Conservation (phyloP, 441 rosid species). For the Gossypium davidsonii region DNA sequence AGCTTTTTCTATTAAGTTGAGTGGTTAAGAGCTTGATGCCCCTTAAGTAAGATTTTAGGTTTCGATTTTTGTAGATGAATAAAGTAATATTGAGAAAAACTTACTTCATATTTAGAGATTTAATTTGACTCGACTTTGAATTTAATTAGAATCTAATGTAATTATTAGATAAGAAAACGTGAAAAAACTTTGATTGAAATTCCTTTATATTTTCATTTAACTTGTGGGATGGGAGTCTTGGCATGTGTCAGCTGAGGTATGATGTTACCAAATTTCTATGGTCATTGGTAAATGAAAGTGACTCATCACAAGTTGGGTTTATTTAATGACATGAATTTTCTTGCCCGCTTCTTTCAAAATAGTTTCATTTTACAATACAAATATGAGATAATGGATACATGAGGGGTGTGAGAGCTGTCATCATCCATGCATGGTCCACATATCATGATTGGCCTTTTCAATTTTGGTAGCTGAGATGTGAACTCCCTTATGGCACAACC, state of each 20-base stretch:
- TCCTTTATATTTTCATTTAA: neutral
- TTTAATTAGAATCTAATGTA: too few species aligned
- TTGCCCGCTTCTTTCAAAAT: neutral
- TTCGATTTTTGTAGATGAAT: too few species aligned
- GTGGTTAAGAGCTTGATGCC: too few species aligned
- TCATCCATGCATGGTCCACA: conserved; percentile 9
- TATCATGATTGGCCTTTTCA: neutral
- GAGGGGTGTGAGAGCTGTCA: conserved; percentile 3
- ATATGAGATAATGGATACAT: neutral
- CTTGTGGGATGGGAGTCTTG: neutral
- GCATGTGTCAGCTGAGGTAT: conserved; percentile 16
- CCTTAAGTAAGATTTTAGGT: too few species aligned
- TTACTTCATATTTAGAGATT: too few species aligned
- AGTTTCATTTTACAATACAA: neutral
- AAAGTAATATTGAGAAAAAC: too few species aligned
- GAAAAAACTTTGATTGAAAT: neutral
- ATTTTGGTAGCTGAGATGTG: neutral
- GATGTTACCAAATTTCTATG: conserved; percentile 17
- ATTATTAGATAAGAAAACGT: too few species aligned
- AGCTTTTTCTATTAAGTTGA: too few species aligned
- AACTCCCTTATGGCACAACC: neutral
- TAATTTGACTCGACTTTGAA: too few species aligned
- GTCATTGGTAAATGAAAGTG: conserved; percentile 16
- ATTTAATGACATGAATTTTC: neutral
- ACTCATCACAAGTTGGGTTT: conserved; percentile 9